Evolutionary conservation across 108 stramenopile genomes (phyloP), one percentile per base, ranked within the genome.

Genomic region (Ochromonas danica): DNA sequence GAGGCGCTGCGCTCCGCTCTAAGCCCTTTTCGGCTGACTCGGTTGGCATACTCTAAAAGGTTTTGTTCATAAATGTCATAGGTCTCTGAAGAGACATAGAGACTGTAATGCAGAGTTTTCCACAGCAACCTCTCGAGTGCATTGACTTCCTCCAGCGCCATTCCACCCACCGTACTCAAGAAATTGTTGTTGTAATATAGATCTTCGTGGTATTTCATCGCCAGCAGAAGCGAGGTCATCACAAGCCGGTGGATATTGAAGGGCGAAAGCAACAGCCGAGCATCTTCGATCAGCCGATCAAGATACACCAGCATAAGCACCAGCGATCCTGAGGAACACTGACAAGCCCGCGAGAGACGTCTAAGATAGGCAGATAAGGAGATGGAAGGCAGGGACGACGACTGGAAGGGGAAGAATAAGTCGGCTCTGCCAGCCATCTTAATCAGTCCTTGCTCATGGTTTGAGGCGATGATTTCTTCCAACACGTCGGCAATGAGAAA

Each of bases 141-240:
- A 41, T 79, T 79, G 31, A 79, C 39, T 39, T 79, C 78, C 1
- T 38, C 1, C 30, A 79, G 27, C 0, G 62, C 65, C 31, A 79
- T 70, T 40, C 65, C 78, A 28, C 65, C 62, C 25, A 39, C 0
- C 17, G 10, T 33, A 6, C 65, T 40, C 43, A 62, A 79, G 42
- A 60, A 79, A 1, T 39, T 40, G 38, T 79, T 79, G 85, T 97
- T 97, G 91, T 94, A 97, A 87, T 96, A 99, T 62, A 94, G 93
- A 88, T 99, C 98, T 80, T 99, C 98, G 77, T 97, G 97, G 79
- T 97, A 98, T 83, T 99, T 99, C 28, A 97, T 96, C 1, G 96
- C 97, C 2, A 97, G 83, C 57, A 99, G 88, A 61, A 96, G 87
- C 2, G 93, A 90, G 61, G 96, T 97, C 77, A 97, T 96, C 36